Percentiles rank a stretch among this genome's conserved stretches.
phyloP scores from a whole-genome alignment of 768 basidiomycete genomes.

The Suillus americanus region DNA sequence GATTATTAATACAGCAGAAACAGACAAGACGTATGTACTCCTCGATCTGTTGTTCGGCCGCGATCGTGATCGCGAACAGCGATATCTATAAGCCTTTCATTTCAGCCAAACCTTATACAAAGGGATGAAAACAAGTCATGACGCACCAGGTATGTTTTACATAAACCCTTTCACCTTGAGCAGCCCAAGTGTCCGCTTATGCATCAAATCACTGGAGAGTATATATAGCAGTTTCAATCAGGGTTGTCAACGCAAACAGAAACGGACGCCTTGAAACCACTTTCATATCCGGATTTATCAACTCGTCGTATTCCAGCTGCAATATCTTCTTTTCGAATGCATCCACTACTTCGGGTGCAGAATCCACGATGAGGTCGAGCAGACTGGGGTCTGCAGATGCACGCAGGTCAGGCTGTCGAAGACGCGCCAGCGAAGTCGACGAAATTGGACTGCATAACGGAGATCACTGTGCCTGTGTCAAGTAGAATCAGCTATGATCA shows the following conservation, averaged over 20 bases:
- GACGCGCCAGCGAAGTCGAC: conserved; percentile 54
- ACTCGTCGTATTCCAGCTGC: conserved; percentile 57
- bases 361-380: conserved; percentile 70
- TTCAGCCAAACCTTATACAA: conserved; percentile 2
- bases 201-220: conserved; percentile 59
- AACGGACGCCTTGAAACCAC: conserved; percentile 46
- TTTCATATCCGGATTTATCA: conserved; percentile 60
- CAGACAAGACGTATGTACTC: no score
- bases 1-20: no score
- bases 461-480: conserved; percentile 58
- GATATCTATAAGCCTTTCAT: background rate
- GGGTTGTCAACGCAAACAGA: background rate
- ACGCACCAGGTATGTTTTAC: conserved; percentile 57
- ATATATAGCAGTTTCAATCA: conserved; percentile 66
- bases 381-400: conserved; percentile 62
- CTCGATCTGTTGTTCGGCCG: no score
- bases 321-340: conserved; percentile 64
- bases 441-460: conserved; percentile 48
- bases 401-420: conserved; percentile 58
- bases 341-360: conserved; percentile 65
- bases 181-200: conserved; percentile 22
- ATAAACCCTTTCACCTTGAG: conserved; percentile 49
- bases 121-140: background rate
- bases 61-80: no score
- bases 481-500: background rate